Conservation (phyloP, 768 basidiomycete genomes). For the Glaciozyma antarctica region DNA sequence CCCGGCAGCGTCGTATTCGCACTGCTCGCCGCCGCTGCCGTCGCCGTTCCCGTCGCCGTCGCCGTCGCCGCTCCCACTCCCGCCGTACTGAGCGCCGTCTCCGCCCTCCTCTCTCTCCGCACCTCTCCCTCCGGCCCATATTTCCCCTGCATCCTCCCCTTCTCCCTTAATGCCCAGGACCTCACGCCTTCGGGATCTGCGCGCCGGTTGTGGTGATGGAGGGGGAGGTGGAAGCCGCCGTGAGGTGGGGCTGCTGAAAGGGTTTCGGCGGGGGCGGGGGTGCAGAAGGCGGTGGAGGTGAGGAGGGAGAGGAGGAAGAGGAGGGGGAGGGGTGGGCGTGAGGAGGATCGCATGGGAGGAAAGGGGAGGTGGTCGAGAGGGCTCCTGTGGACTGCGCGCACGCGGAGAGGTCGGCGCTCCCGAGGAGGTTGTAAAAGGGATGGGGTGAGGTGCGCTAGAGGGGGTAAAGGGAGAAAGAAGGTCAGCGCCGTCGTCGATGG, state of each 20-base stretch:
- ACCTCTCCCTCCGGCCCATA: conserved; percentile 7
- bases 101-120: neutral
- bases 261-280: neutral
- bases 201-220: conserved; percentile 8
- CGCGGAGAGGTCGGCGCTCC: too few species aligned
- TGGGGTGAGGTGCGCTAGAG: too few species aligned
- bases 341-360: too few species aligned
- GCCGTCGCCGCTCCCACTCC: neutral
- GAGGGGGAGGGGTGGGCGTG: neutral
- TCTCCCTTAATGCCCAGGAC: conserved; percentile 28
- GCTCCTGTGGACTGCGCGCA: too few species aligned
- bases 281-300: neutral
- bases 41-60: neutral
- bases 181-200: conserved; percentile 7
- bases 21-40: neutral
- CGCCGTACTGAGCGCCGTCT: neutral
- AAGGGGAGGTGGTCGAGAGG: too few species aligned
- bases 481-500: too few species aligned
- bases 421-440: too few species aligned
- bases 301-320: conserved; percentile 10
- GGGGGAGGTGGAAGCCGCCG: conserved; percentile 5
- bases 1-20: neutral
- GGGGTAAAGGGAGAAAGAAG: too few species aligned
- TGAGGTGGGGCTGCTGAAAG: neutral
- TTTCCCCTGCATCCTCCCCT: conserved; percentile 12